phyloP scores from a whole-genome alignment of 352 stramenopile species.

The Phytopythium cucurbitacearum region DNA sequence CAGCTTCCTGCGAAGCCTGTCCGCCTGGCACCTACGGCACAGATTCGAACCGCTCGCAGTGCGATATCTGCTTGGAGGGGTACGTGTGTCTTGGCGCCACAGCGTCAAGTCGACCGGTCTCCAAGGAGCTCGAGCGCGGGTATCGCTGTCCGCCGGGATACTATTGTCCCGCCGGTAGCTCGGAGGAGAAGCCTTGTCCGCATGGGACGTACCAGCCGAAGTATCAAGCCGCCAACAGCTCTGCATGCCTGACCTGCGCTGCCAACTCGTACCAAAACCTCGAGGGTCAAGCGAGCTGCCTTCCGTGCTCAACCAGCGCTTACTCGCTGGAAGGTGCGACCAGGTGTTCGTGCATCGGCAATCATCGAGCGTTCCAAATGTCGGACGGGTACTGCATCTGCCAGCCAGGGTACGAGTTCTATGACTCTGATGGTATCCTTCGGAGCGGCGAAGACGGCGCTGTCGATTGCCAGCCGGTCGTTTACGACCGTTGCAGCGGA shows the following conservation, averaged over 20 bases:
- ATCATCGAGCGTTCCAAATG: constrained; percentile 89
- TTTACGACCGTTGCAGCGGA: constrained; percentile 80
- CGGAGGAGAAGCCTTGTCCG: constrained; percentile 56
- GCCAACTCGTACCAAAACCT: constrained; percentile 78
- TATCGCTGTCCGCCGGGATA: constrained; percentile 78
- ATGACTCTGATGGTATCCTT: constrained; percentile 81
- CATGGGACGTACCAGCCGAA: constrained; percentile 74
- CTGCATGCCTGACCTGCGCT: constrained; percentile 62
- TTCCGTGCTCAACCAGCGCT: constrained; percentile 85
- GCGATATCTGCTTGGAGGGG: constrained; percentile 63
- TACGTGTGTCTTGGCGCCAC: constrained; percentile 84
- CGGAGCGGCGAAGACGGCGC: constrained; percentile 80
- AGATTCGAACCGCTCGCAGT: constrained; percentile 72
- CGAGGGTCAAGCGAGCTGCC: constrained; percentile 59
- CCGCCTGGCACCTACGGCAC: constrained; percentile 73
- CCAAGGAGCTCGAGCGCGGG: constrained; percentile 58
- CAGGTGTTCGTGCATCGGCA: constrained; percentile 81
- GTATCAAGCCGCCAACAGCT: constrained; percentile 31
- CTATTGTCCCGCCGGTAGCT: constrained; percentile 69
- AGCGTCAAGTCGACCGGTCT: constrained; percentile 46
- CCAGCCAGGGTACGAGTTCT: constrained; percentile 89
- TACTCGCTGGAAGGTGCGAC: constrained; percentile 47
- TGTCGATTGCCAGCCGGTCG: constrained; percentile 90
- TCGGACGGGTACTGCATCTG: constrained; percentile 90
- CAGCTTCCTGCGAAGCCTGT: constrained; percentile 69